Conservation (phyloP, 371 early-diverging fungal genomes). For the Phascolomyces articulosus region DNA sequence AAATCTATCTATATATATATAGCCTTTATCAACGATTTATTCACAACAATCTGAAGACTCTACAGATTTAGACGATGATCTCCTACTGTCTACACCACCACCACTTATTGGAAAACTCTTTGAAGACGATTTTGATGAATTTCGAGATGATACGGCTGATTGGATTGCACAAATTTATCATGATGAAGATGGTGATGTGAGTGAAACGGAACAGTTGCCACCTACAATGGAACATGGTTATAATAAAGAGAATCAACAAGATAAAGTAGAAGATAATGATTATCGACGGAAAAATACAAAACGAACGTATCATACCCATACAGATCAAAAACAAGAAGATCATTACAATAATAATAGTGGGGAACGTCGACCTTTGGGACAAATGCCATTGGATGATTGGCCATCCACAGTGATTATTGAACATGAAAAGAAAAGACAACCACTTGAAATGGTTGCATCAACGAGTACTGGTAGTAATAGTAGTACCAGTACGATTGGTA, state of each 20-base stretch:
- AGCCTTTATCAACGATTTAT: not conserved
- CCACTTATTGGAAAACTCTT: constrained; percentile 1
- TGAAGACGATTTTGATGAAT: not conserved
- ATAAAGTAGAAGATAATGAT: not conserved
- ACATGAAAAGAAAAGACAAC: not conserved
- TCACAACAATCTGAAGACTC: not conserved
- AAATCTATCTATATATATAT: not conserved
- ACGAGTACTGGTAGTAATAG: constrained; percentile 1
- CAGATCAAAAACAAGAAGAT: not conserved
- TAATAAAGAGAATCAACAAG: not conserved
- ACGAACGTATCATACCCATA: not conserved
- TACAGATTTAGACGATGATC: not conserved
- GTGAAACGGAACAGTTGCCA: not conserved
- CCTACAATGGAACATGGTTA: not conserved
- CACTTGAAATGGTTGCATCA: not conserved
- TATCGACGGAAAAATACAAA: constrained; percentile 5
- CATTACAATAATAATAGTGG: not conserved
- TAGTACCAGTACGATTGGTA: not conserved
- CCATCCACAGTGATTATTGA: not conserved
- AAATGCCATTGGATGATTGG: constrained; percentile 1
- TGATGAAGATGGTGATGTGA: constrained; percentile 1
- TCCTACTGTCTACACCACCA: constrained; percentile 1
- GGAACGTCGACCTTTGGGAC: not conserved
- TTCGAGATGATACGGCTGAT: not conserved
- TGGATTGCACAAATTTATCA: not conserved